phyloP scores from a whole-genome alignment of 2,329 filamentous ascomycete genomes.

The Fusarium redolens region DNA sequence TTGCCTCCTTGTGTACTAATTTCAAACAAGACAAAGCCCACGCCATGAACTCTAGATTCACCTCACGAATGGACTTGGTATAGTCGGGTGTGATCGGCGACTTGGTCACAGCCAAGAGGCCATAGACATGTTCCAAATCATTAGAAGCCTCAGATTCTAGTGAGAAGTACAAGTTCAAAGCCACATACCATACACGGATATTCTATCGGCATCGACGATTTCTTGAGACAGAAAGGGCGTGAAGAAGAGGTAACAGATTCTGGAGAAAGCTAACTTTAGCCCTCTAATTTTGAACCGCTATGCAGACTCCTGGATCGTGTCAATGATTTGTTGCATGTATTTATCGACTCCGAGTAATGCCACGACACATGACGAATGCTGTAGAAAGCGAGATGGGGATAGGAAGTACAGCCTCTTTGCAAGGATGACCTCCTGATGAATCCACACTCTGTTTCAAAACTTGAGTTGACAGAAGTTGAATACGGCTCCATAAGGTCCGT shows the following conservation, averaged over 20 bases:
- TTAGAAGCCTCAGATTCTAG: background rate
- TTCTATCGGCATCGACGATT: too few species aligned
- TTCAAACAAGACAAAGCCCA: background rate
- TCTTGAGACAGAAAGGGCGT: accelerated
- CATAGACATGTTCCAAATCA: background rate
- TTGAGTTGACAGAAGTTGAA: accelerated
- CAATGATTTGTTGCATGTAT: too few species aligned
- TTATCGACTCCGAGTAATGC: background rate
- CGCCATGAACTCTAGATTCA: background rate
- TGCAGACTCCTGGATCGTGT: too few species aligned
- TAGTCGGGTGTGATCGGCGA: background rate
- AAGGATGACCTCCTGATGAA: background rate
- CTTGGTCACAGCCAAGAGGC: background rate
- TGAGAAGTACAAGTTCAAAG: background rate
- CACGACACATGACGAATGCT: background rate
- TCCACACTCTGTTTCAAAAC: background rate
- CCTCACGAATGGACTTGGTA: background rate
- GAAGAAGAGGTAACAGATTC: background rate
- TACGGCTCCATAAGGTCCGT: background rate
- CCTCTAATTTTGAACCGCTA: too few species aligned
- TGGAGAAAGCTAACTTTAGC: background rate
- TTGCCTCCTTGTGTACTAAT: accelerated
- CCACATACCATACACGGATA: too few species aligned
- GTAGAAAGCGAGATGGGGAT: background rate
- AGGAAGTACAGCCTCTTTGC: background rate